These are phyloP conservation scores for Vaccinium corymbosum DNA, from an alignment of 148 eudicot species.

Conservation along the genomic window DNA sequence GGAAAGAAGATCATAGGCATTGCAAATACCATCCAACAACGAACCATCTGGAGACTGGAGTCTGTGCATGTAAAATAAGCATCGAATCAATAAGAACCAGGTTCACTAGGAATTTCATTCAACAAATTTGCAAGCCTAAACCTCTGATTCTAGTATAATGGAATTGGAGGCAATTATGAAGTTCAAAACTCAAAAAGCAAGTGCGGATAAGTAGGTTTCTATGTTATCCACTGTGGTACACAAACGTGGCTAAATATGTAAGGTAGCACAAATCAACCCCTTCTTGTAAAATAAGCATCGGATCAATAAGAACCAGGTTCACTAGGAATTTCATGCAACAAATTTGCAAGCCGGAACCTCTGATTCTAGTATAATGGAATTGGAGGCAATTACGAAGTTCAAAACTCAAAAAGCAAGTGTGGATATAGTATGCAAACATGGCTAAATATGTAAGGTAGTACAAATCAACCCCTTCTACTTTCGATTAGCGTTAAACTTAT, in stretches of 20 bases:
- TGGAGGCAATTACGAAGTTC: neutral
- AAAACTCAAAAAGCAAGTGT: neutral
- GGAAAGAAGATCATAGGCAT: conserved; percentile 89
- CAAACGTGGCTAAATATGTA: neutral
- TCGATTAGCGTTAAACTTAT: neutral
- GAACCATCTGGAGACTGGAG: conserved; percentile 89
- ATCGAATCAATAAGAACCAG: neutral
- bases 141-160: neutral
- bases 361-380: too few relatives aligned
- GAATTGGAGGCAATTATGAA: neutral
- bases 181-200: neutral
- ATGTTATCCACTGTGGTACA: neutral
- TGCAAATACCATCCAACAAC: conserved; percentile 73
- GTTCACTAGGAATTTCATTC: conserved; percentile 12
- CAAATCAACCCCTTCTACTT: neutral
- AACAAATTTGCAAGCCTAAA: neutral
- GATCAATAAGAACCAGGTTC: conserved; percentile 6
- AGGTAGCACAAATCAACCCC: neutral
- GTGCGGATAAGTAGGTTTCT: neutral
- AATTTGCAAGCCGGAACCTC: neutral
- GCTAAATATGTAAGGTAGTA: neutral
- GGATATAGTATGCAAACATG: neutral
- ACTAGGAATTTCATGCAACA: conserved; percentile 12
- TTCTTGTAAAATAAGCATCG: neutral
- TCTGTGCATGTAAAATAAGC: too few relatives aligned